These are phyloP conservation scores for Ophiocordyceps australis DNA, from an alignment of 2,329 filamentous ascomycete genomes.

Conservation along the genomic window DNA sequence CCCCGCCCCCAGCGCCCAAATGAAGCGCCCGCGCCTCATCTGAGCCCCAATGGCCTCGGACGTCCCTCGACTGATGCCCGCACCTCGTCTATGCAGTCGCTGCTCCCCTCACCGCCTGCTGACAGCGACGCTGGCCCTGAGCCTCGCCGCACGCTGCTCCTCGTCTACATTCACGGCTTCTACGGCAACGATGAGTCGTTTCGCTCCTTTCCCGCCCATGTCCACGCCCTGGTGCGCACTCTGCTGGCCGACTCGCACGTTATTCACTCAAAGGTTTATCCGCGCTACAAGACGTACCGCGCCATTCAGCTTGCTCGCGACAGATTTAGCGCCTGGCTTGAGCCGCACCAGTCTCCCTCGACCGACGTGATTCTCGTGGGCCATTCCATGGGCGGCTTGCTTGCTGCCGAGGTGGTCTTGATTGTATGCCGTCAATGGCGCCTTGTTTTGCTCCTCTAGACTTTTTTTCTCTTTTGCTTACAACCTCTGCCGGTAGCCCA, in stretches of 20 bases:
- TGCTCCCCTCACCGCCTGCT: constrained; percentile 16
- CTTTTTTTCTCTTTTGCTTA: no score
- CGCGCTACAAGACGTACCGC: constrained; percentile 59
- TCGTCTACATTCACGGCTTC: constrained; percentile 82
- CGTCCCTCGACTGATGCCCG: constrained; percentile 21
- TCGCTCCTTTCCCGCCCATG: constrained; percentile 69
- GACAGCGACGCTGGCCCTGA: constrained; percentile 3
- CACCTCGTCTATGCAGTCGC: constrained; percentile 27
- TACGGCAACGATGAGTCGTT: constrained; percentile 81
- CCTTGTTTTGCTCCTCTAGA: no score
- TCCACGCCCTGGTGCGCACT: constrained; percentile 55
- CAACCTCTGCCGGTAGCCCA: no score
- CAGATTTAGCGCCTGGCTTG: constrained; percentile 69
- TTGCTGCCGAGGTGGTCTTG: constrained; percentile 63
- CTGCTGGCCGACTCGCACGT: constrained; percentile 55
- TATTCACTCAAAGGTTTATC: constrained; percentile 76
- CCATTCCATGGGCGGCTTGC: constrained; percentile 77
- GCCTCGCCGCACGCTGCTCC: constrained; percentile 39
- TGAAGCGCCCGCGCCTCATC: not conserved
- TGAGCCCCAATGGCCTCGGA: not conserved
- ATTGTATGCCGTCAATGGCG: constrained; percentile 28
- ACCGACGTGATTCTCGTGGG: constrained; percentile 74
- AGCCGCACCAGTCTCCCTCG: constrained; percentile 52
- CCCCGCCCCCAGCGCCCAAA: not conserved
- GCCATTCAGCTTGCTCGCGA: constrained; percentile 57